Evolutionary conservation across 1,139 yeast species (phyloP).

Genomic region (Suhomyces bribrorum): DNA sequence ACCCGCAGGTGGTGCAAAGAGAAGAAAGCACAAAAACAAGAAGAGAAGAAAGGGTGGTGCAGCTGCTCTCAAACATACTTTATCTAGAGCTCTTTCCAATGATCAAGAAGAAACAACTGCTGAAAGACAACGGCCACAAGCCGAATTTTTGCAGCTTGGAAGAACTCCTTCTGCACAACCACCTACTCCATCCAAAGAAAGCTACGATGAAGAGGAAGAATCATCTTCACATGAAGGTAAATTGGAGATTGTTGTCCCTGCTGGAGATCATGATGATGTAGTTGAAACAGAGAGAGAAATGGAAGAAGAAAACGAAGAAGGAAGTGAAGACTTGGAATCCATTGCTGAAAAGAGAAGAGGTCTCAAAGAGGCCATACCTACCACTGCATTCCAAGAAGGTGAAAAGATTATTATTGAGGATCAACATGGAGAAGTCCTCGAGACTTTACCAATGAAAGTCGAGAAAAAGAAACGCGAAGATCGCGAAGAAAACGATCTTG

Average conservation of each 20-base stretch:
- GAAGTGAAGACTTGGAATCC: constrained; percentile 2
- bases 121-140: constrained; percentile 41
- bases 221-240: constrained; percentile 16
- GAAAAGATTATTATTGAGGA: constrained; percentile 72
- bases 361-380: constrained; percentile 17
- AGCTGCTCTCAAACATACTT: constrained; percentile 30
- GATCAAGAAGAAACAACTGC: constrained; percentile 23
- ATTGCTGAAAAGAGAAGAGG: constrained; percentile 5
- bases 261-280: not conserved
- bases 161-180: constrained; percentile 24
- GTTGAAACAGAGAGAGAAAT: not conserved
- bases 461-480: not conserved
- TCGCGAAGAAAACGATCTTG: not conserved
- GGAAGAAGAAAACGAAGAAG: not conserved
- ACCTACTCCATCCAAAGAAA: constrained; percentile 12
- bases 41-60: constrained; percentile 34
- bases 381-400: constrained; percentile 76
- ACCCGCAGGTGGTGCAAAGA: constrained; percentile 78
- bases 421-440: constrained; percentile 74
- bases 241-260: constrained; percentile 3
- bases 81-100: constrained; percentile 28
- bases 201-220: constrained; percentile 9
- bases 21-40: constrained; percentile 44
- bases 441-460: constrained; percentile 29
- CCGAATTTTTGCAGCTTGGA: constrained; percentile 48